Conservation (phyloP, 2,329 filamentous ascomycete species). For the Delphinella strobiligena region DNA sequence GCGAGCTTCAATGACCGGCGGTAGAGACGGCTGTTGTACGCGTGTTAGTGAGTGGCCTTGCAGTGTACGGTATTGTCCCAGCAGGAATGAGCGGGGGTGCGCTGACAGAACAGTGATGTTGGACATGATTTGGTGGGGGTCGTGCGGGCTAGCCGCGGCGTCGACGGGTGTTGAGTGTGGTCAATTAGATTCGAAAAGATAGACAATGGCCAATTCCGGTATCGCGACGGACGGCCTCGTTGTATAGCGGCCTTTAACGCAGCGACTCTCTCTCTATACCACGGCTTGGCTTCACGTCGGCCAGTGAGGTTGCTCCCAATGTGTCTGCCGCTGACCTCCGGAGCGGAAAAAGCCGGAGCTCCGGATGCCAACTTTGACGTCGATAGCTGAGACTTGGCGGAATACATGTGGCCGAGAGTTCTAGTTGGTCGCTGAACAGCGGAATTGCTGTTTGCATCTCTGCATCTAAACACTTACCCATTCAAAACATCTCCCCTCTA, state of each 20-base stretch:
- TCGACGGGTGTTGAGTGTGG: background rate
- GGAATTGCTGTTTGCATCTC: too few species aligned
- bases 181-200: background rate
- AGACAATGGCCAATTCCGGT: background rate
- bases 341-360: background rate
- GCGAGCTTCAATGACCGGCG: conserved; percentile 85
- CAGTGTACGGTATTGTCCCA: background rate
- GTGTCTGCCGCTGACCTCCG: background rate
- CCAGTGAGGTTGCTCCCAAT: too few species aligned
- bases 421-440: too few species aligned
- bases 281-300: too few species aligned
- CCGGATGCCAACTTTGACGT: background rate
- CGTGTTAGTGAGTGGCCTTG: background rate
- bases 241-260: background rate
- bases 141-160: background rate
- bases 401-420: too few species aligned
- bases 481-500: too few species aligned
- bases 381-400: too few species aligned
- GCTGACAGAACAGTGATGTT: conserved; percentile 10
- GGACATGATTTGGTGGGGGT: conserved; percentile 3
- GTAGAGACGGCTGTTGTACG: conserved; percentile 54
- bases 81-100: conserved; percentile 2
- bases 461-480: too few species aligned
- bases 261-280: too few species aligned
- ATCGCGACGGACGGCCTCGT: background rate